Evolutionary conservation across 805 yeast species (phyloP), one percentile per base, ranked within the genome.

Genomic region (Kazachstania viticola): DNA sequence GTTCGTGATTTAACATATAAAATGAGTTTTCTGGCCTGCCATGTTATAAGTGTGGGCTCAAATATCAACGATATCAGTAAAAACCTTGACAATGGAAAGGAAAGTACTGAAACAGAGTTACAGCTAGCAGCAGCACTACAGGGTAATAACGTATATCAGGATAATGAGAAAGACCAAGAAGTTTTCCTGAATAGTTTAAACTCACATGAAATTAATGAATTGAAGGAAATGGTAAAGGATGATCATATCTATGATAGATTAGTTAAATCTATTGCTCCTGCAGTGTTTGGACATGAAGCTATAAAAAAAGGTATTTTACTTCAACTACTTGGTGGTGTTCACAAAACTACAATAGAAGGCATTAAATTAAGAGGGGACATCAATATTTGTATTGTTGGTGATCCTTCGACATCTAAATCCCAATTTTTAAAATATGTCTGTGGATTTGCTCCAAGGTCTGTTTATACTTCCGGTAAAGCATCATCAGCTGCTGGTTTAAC

Each of bases 401-500:
- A 88, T 56, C 98, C 98, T 3, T 85, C 96, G 2, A 88, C 97
- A 9, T 83, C 97, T 21, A 88, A 88, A 57, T 87, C 96, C 1
- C 98, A 88, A 57, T 88, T 88, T 52, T 65, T 88, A 53, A 91
- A 91, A 58, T 91, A 91, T 56, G 94, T 91, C 11, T 79, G 85
- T 45, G 73, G 81, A 1, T 84, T 88, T 55, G 73, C 93, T 14
- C 97, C 97, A 19, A 71, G 98, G 48, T 82, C 97, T 2, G 87
- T 88, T 21, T 88, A 91, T 51, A 91, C 98, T 1, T 87, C 97
- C 0, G 98, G 98, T 58, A 88, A 88, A 55, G 97, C 98, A 0
- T 87, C 96, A 0, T 77, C 97, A 3, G 98, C 98, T 4, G 98
- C 98, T 7, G 98, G 98, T 67, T 67, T 88, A 48, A 88, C 98